Base-by-base conservation (phyloP, 352 stramenopile species). In the Lagenidium sp. region DNA sequence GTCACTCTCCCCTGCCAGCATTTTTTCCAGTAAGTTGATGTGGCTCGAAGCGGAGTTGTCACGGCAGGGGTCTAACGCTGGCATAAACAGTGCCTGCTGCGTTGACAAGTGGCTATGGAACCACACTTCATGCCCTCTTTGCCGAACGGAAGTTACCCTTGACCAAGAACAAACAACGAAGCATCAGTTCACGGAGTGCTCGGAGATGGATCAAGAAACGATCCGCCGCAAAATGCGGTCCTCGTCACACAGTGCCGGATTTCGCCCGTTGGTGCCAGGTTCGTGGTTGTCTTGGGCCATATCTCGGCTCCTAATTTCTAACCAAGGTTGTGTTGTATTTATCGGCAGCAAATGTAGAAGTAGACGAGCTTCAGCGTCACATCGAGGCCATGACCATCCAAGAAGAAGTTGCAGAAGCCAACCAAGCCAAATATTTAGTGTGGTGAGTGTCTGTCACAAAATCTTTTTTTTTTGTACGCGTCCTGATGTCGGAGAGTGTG, bases 101-200 rank as follows among this genome's bases (percentile, higher is more conserved):
- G 75, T 84, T 16, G 80, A 93, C 51, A 84, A 86, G 43, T 93
- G 80, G 80, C 38, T 93, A 15, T 90, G 73, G 65, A 87, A 85
- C 46, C 80, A 93, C 57, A 85, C 71, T 5, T 90, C 80, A n/a
- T 93, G 80, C 21, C 80, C 80, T 13, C 47, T 93, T 3, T 93
- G 80, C 48, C 75, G 80, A 30, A 86, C 65, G 7, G 76, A 93
- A 59, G 80, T 93, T 20, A 68, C 63, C 30, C 50, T 85, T 2
- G 67, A 84, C 34, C 63, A 80, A 28, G 34, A 52, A 12, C 36
- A 40, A 18, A 64, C 25, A 48, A 65, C 52, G 7, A 85, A 85
- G 45, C 78, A 91, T 50, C 82, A 82, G n/a, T 84, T 91, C 34
- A 85, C 53, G 2, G 78, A 82, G 42, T 90, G 78, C 43, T 85